Percentiles rank a stretch among this genome's conserved stretches.
phyloP scores from a whole-genome alignment of 768 basidiomycete genomes.

The Epithele typhae region DNA sequence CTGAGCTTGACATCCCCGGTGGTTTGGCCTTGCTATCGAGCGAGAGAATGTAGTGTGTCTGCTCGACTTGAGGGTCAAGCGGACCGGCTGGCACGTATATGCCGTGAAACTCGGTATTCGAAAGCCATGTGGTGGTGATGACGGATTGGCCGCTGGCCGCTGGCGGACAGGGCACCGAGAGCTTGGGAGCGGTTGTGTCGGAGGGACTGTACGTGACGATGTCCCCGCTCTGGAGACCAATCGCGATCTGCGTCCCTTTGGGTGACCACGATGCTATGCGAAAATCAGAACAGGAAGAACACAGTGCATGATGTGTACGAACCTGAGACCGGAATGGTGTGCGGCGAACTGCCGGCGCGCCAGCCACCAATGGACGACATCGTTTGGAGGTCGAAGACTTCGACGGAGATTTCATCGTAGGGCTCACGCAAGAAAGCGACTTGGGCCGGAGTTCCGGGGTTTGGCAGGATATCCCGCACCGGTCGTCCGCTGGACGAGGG shows the following conservation, averaged over 20 bases:
- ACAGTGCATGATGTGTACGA: conserved; percentile 29
- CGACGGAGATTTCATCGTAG: conserved; percentile 39
- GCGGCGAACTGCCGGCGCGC: conserved; percentile 45
- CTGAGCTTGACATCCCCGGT: conserved; percentile 35
- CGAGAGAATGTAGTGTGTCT: conserved; percentile 37
- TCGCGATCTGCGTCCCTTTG: conserved; percentile 79
- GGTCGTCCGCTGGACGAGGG: conserved; percentile 38
- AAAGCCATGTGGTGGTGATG: conserved; percentile 62
- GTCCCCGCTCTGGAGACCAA: conserved; percentile 67
- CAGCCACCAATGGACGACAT: conserved; percentile 45
- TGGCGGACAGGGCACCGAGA: conserved; percentile 52
- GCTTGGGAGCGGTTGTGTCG: conserved; percentile 50
- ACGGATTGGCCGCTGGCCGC: conserved; percentile 42
- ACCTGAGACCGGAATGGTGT: conserved; percentile 58
- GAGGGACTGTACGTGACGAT: conserved; percentile 63
- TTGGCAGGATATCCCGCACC: conserved; percentile 54
- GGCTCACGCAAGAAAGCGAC: conserved; percentile 54
- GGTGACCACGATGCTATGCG: conserved; percentile 76
- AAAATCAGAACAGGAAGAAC: neutral
- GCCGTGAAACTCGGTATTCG: conserved; percentile 63
- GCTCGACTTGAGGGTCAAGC: conserved; percentile 34
- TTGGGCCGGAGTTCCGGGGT: conserved; percentile 60
- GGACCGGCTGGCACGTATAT: conserved; percentile 51
- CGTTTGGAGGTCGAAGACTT: conserved; percentile 54
- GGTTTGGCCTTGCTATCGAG: conserved; percentile 38